Conservation (phyloP, 1,139 yeast species). For the Suhomyces panamericanus region DNA sequence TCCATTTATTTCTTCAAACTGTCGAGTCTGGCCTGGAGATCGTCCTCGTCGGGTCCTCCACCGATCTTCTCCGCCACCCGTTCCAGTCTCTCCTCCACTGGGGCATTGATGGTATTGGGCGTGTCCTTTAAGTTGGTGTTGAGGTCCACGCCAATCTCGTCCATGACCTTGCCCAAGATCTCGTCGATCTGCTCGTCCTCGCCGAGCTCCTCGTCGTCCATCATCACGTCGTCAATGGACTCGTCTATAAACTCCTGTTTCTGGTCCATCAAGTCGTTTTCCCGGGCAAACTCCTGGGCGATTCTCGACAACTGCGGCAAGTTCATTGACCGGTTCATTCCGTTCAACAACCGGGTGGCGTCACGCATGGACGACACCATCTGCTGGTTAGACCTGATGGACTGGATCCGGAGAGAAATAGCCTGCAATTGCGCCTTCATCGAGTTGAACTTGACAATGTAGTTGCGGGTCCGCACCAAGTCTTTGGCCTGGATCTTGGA, state of each 20-base stretch:
- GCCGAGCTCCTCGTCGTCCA: conserved; percentile 63
- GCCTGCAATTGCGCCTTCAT: conserved; percentile 97
- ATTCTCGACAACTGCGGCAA: conserved; percentile 85
- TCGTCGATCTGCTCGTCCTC: conserved; percentile 92
- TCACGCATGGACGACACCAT: conserved; percentile 96
- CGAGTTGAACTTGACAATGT: conserved; percentile 82
- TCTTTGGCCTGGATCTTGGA: conserved; percentile 96
- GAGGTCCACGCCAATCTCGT: conserved; percentile 92
- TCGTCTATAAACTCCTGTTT: conserved; percentile 99
- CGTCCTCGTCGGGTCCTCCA: conserved; percentile 63
- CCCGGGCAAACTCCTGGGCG: conserved; percentile 93
- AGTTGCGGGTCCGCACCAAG: conserved; percentile 79
- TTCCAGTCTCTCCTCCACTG: conserved; percentile 27
- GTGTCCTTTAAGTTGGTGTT: conserved; percentile 66
- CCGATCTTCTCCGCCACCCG: conserved; percentile 47
- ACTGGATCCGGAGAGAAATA: conserved; percentile 81
- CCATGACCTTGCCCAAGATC: conserved; percentile 85
- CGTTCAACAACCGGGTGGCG: conserved; percentile 81
- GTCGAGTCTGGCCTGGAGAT: conserved; percentile 84
- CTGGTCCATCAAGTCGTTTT: conserved; percentile 96
- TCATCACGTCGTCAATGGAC: conserved; percentile 94
- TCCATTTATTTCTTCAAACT: conserved; percentile 67
- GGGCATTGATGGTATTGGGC: conserved; percentile 52
- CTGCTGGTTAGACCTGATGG: conserved; percentile 90
- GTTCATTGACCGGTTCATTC: conserved; percentile 90